Evolutionary conservation across 163 green algal species (phyloP), one percentile per base, ranked within the genome.

Genomic region (Chlorella variabilis): DNA sequence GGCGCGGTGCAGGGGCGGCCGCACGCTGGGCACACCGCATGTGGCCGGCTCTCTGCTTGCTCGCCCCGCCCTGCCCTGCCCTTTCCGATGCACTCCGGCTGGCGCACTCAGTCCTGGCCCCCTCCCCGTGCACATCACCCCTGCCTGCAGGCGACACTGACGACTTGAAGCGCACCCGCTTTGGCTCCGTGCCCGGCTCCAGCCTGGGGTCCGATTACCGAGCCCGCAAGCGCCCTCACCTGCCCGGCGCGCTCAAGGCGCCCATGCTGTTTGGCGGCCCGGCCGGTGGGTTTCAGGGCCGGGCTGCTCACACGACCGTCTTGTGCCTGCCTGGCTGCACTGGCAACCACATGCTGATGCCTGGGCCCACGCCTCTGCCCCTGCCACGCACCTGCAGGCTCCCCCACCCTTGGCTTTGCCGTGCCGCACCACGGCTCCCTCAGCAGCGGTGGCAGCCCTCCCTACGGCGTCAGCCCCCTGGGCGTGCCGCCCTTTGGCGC

Each of bases 101-200:
- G n/a, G n/a, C n/a, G n/a, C n/a, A n/a, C n/a, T n/a, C n/a, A n/a
- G n/a, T n/a, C n/a, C n/a, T n/a, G n/a, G n/a, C n/a, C n/a, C 31
- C 11, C 62, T 45, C 31, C 31, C 31, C 6, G 31, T 7, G 54
- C 51, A 25, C 51, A 25, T 4, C 51, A 62, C 21, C 5, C 51
- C n/a, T n/a, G n/a, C 13, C 39, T 59, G 39, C 0, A 39, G 81
- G 81, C 3, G 61, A 21, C 31, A 15, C 66, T 6, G 80, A 86
- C 20, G 59, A 69, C 25, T 39, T 76, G 39, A 83, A 75, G 33
- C 67, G 83, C 36, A 77, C 76, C 7, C 65, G 76, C 33, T 87
- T 87, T 75, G 83, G 83, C 41, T 75, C 56, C 56, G n/a, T 88
- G 63, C 83, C 78, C 31, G 65, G 71, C 70, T 83, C 70, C 36